Percentiles rank a stretch among this genome's conserved stretches.
These are phyloP conservation scores for Alloascoidea hylecoeti DNA, from an alignment of 805 yeast species.

Conservation along the genomic window DNA sequence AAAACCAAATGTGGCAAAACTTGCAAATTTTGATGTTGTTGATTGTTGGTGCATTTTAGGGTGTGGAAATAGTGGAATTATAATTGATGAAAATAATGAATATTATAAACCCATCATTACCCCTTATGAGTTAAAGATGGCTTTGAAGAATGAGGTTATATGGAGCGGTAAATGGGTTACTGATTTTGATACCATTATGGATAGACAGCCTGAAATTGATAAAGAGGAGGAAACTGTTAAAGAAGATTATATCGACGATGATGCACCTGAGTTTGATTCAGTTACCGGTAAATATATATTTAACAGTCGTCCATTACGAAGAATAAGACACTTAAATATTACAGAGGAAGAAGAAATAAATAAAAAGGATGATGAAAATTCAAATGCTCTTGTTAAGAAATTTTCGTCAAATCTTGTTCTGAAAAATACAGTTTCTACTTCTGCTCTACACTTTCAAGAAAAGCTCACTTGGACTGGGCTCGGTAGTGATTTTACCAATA, in stretches of 20 bases:
- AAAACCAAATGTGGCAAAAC: conserved; percentile 92
- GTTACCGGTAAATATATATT: conserved; percentile 70
- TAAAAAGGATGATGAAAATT: conserved; percentile 10
- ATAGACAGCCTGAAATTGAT: conserved; percentile 14
- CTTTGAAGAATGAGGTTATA: conserved; percentile 56
- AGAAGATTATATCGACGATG: conserved; percentile 26
- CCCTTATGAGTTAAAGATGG: conserved; percentile 79
- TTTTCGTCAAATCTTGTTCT: conserved; percentile 48
- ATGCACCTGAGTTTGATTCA: conserved; percentile 75
- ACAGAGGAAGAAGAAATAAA: conserved; percentile 22
- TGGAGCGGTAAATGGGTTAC: conserved; percentile 96
- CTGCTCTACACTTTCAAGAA: conserved; percentile 61
- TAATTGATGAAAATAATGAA: conserved; percentile 65
- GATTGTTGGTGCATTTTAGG: conserved; percentile 94
- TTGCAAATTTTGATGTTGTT: conserved; percentile 90
- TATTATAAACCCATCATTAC: conserved; percentile 87
- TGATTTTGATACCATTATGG: conserved; percentile 50
- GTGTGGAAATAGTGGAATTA: conserved; percentile 87
- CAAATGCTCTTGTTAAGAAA: conserved; percentile 35
- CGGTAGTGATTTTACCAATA: conserved; percentile 61
- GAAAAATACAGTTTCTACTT: conserved; percentile 74
- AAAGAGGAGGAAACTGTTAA: conserved; percentile 10
- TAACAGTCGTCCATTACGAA: conserved; percentile 65
- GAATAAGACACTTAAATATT: conserved; percentile 47
- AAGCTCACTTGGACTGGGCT: conserved; percentile 74